Evolutionary conservation across 345 rosid genomes (phyloP).

Genomic region (Moricandia arvensis): DNA sequence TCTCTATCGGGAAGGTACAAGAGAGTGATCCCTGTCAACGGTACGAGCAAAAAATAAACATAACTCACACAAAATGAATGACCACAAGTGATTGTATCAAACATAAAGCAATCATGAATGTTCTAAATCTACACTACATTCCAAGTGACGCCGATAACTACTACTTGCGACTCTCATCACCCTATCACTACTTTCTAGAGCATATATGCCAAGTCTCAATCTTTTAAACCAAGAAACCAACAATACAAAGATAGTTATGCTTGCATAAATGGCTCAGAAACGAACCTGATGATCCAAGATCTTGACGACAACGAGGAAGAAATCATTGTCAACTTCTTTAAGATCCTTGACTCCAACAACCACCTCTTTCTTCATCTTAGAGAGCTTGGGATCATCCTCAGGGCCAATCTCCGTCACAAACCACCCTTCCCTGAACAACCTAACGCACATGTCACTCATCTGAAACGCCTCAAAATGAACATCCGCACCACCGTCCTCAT

Average conservation of each 20-base stretch:
- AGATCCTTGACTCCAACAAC: constrained; percentile 89
- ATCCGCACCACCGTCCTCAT: constrained; percentile 75
- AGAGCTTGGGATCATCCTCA: constrained; percentile 79
- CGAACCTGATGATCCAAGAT: constrained; percentile 74
- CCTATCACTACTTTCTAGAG: no score
- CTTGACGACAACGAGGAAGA: constrained; percentile 81
- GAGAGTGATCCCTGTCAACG: constrained; percentile 76
- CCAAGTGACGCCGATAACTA: no score
- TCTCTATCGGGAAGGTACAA: constrained; percentile 81
- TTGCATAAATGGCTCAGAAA: neutral
- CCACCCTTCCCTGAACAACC: constrained; percentile 80
- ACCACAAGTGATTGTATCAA: neutral
- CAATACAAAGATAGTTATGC: no score
- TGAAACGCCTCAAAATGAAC: constrained; percentile 95
- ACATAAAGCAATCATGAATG: neutral
- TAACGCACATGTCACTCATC: constrained; percentile 89
- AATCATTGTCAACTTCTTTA: constrained; percentile 86
- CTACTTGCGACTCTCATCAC: no score
- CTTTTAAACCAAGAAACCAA: no score
- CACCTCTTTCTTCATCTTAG: constrained; percentile 86
- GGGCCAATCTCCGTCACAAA: constrained; percentile 58
- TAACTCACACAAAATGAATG: neutral
- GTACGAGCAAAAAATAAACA: neutral
- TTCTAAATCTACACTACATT: neutral
- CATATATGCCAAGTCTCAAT: no score